A percentile compares a stretch with the other conserved stretches of the same genome.
Evolutionary conservation across 176 grass and related monocot species (phyloP).

Genomic region (Otatea glauca): DNA sequence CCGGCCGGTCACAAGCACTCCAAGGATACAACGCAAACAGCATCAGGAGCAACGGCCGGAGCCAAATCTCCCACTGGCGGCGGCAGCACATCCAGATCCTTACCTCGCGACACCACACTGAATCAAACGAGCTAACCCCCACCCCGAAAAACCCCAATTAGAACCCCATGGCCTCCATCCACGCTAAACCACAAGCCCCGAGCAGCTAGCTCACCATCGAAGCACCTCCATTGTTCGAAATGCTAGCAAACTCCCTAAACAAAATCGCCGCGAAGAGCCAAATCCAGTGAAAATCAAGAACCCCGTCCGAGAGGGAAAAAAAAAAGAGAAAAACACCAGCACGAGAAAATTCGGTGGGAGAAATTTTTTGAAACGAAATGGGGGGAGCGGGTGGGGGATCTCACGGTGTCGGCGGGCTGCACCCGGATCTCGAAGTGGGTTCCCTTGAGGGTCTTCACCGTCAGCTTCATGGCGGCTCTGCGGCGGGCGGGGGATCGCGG

Average conservation of each 20-base stretch:
- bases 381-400: conserved; percentile 12
- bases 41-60: background rate
- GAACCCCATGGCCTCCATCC: background rate
- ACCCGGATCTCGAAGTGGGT: conserved; percentile 86
- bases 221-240: conserved; percentile 16
- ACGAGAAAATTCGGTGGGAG: background rate
- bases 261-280: background rate
- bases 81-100: background rate
- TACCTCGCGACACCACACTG: background rate
- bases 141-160: background rate
- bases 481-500: background rate
- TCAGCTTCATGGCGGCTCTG: conserved; percentile 73
- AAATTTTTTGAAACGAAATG: background rate
- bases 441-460: conserved; percentile 93
- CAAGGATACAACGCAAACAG: background rate
- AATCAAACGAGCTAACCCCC: conserved; percentile 11
- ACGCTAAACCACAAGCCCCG: background rate
- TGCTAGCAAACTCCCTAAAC: background rate
- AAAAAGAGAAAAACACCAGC: background rate
- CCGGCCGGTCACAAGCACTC: background rate
- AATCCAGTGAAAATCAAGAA: background rate
- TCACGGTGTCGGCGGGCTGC: conserved; percentile 79
- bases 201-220: background rate
- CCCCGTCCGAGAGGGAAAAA: background rate
- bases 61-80: background rate